Evolutionary conservation across 305 asterid genomes (phyloP).

Genomic region (Solanum aculeatissimum): DNA sequence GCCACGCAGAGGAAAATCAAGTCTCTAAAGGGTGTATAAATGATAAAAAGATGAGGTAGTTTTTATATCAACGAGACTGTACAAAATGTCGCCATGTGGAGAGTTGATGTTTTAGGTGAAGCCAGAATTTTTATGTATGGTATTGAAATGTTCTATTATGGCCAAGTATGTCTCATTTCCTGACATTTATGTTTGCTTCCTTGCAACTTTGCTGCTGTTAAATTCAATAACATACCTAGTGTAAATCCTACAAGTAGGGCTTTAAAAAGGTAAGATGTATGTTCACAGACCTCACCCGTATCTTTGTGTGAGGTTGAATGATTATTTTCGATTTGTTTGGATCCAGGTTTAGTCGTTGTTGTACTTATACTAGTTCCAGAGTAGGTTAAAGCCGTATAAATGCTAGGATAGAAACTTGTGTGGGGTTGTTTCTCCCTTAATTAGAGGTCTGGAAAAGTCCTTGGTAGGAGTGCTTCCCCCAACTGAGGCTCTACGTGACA

Average conservation of each 20-base stretch:
- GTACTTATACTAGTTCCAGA: not conserved
- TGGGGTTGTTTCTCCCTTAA: not conserved
- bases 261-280: not conserved
- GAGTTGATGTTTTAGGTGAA: conserved; percentile 38
- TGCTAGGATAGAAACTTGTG: not conserved
- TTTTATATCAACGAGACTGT: conserved; percentile 40
- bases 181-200: not conserved
- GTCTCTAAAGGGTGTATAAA: conserved; percentile 31
- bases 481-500: too few species aligned
- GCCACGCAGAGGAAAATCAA: conserved; percentile 26
- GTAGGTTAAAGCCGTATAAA: not conserved
- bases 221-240: not conserved
- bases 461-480: too few species aligned
- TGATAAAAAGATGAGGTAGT: conserved; percentile 48
- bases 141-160: conserved; percentile 29
- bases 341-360: not conserved
- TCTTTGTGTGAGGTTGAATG: not conserved
- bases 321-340: not conserved
- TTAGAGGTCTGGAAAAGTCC: too few species aligned
- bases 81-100: conserved; percentile 49
- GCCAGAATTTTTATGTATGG: conserved; percentile 42
- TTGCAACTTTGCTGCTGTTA: not conserved
- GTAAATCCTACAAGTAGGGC: not conserved
- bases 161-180: conserved; percentile 10
- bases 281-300: not conserved